phyloP scores from a whole-genome alignment of 75 land plant species.

The Picea sitchensis region DNA sequence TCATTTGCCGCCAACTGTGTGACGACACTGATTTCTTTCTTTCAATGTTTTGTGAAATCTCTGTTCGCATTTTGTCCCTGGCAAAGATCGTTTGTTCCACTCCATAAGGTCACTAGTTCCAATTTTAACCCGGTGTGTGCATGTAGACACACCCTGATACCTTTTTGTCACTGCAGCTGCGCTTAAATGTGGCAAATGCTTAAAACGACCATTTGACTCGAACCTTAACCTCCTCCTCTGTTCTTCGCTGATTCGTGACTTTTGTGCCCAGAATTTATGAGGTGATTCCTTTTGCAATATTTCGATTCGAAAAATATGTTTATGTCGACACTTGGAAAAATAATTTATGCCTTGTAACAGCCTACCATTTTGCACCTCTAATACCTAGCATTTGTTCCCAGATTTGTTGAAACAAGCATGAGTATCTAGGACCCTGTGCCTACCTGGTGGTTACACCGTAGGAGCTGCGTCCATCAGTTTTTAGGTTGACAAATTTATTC shows the following conservation, averaged over 20 bases:
- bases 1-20: neutral
- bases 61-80: neutral
- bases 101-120: neutral
- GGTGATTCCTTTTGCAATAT: neutral
- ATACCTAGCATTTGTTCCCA: neutral
- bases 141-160: slow-evolving; percentile 3
- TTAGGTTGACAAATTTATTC: neutral
- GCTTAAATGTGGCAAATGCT: no score
- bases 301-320: neutral
- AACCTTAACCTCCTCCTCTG: neutral
- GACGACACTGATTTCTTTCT: neutral
- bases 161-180: neutral
- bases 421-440: neutral
- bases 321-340: neutral
- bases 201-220: no score
- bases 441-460: neutral
- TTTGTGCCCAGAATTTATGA: neutral
- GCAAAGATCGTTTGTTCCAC: neutral
- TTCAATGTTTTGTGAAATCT: neutral
- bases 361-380: neutral
- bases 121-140: neutral
- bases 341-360: neutral
- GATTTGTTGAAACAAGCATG: neutral
- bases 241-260: no score
- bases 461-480: neutral